Percentiles rank a stretch among this genome's conserved stretches.
Evolutionary conservation across 2,329 filamentous ascomycete genomes (phyloP).

Genomic region (Talaromyces sp.): DNA sequence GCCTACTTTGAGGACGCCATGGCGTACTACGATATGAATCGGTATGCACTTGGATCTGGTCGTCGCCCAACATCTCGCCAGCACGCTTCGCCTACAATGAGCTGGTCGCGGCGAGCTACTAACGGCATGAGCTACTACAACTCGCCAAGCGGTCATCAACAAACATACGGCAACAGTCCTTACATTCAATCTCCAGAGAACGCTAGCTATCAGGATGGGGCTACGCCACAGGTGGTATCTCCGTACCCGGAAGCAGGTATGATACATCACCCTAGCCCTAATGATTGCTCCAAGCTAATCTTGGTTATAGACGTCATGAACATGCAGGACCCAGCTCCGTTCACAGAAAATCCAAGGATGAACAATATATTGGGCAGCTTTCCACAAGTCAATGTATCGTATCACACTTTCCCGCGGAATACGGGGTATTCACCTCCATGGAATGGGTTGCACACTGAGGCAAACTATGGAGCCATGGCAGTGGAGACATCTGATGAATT

Average conservation of each 20-base stretch:
- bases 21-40: background rate
- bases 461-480: background rate
- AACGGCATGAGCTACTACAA: background rate
- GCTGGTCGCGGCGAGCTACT: background rate
- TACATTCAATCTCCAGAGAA: background rate
- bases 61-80: background rate
- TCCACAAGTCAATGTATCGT: background rate
- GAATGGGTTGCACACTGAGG: background rate
- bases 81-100: background rate
- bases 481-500: background rate
- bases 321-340: background rate
- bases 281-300: background rate
- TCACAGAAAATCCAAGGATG: background rate
- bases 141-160: background rate
- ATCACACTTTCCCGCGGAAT: no score
- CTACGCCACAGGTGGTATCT: background rate
- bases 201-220: background rate
- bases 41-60: background rate
- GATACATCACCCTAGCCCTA: background rate
- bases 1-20: background rate
- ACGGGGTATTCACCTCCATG: background rate
- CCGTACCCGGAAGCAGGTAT: background rate
- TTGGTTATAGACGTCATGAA: background rate
- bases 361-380: background rate
- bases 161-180: no score